A percentile compares a stretch with the other conserved stretches of the same genome.
Evolutionary conservation across 768 basidiomycete genomes (phyloP).

Genomic region (Panellus pusillus): DNA sequence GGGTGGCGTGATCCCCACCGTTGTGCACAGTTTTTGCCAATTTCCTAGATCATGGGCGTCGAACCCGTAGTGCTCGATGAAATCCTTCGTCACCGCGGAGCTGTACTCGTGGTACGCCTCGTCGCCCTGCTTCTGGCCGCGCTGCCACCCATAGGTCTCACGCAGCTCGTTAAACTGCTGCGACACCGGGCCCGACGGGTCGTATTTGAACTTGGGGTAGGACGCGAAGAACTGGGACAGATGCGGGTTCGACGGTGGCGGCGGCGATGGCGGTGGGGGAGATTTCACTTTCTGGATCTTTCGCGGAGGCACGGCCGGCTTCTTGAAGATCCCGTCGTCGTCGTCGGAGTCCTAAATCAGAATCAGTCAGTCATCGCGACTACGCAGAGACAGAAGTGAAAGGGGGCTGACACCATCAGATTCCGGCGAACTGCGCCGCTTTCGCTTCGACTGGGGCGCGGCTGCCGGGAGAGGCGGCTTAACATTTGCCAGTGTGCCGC

Average conservation of each 20-base stretch:
- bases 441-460: not conserved
- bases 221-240: conserved; percentile 13
- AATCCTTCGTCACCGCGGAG: conserved; percentile 1
- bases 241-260: not conserved
- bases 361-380: not conserved
- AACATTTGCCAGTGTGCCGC: too few species aligned
- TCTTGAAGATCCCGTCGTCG: not conserved
- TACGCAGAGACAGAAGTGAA: not conserved
- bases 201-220: conserved; percentile 11
- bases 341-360: not conserved
- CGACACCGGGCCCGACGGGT: conserved; percentile 9
- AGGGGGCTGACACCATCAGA: not conserved
- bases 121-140: too few species aligned
- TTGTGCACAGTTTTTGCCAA: conserved; percentile 14
- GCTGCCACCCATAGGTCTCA: not conserved
- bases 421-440: not conserved
- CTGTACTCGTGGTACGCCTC: not conserved
- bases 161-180: conserved; percentile 9
- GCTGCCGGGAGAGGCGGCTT: not conserved
- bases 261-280: not conserved
- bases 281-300: not conserved
- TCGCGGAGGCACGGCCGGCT: not conserved
- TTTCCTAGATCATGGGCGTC: conserved; percentile 7
- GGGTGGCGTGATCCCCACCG: not conserved
- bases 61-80: conserved; percentile 10